Evolutionary conservation across 768 basidiomycete species (phyloP), one percentile per base, ranked within the genome.

Genomic region (Xerocomellus amylosporus): DNA sequence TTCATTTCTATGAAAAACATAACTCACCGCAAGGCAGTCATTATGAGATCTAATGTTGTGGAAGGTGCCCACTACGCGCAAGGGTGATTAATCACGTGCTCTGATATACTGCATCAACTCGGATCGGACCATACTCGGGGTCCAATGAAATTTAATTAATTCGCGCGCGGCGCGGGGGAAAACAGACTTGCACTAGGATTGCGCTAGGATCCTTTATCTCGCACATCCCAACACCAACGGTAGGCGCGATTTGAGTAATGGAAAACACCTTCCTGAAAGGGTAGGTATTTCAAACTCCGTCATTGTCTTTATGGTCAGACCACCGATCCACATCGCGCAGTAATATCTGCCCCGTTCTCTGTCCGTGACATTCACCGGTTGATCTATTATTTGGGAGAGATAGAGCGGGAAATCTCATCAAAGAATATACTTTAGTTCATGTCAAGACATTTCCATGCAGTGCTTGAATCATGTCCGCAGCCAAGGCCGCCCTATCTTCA

Each of bases 21-120:
- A 5, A 48, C 67, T 48, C 64, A 74, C 76, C 76, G 68, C 43
- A 76, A 46, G 33, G 76, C 73, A 28, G 76, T 74, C 76, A 77
- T 77, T 31, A 41, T 60, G 51, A 39, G 34, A 39, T 28, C 8
- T 28, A 28, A 28, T 28, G 28, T 28, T 28, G 28, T 28, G 28
- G 26, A 28, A 28, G 28, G 28, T 8, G 28, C 28, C 28, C 8
- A 28, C 28, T 9, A 28, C 28, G 19, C n/a, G 14, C 7, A 1
- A 5, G 22, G 42, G 39, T 38, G n/a, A 13, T 20, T 33, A 33
- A 36, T 67, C 60, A 65, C 65, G 60, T 61, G 58, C 26, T 39
- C 17, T 49, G 33, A 45, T 48, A 46, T 28, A 8, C 8, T 28
- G 8, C 33, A 33, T 5, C 12, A 33, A 33, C 31, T 33, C 28